Evolutionary conservation across 2,329 filamentous ascomycete species (phyloP).

Genomic region (Ophiostoma ulmi): DNA sequence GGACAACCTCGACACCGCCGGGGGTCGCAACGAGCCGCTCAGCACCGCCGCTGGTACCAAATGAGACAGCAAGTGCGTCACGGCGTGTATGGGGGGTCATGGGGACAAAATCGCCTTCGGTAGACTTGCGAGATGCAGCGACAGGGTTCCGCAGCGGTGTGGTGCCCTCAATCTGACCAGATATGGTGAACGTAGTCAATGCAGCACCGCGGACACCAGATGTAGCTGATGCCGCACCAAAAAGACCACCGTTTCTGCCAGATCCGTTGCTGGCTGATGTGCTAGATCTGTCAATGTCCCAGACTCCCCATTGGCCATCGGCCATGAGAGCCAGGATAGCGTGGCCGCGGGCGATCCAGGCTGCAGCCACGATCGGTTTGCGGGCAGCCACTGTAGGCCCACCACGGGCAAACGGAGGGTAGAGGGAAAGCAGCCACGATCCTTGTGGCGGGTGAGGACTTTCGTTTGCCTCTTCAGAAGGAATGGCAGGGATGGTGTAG

Average conservation of each 20-base stretch:
- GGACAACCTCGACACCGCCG: conserved; percentile 49
- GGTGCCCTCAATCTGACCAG: conserved; percentile 57
- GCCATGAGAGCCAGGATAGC: conserved; percentile 55
- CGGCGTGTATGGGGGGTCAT: conserved; percentile 60
- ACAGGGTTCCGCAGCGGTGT: conserved; percentile 47
- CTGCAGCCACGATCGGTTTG: conserved; percentile 58
- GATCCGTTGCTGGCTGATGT: conserved; percentile 27
- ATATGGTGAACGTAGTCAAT: conserved; percentile 52
- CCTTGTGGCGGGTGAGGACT: conserved; percentile 53
- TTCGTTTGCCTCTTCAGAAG: conserved; percentile 47
- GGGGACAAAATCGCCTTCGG: conserved; percentile 51
- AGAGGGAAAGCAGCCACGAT: conserved; percentile 60
- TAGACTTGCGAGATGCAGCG: conserved; percentile 36
- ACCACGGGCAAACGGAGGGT: conserved; percentile 50
- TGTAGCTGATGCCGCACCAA: conserved; percentile 42
- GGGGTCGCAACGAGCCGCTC: conserved; percentile 49
- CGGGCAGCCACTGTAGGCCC: conserved; percentile 41
- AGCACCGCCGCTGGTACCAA: conserved; percentile 41
- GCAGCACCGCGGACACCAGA: conserved; percentile 54
- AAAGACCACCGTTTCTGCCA: conserved; percentile 33
- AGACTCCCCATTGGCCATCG: conserved; percentile 64
- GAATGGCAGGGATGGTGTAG: conserved; percentile 50
- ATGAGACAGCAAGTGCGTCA: conserved; percentile 45
- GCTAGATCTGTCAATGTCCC: conserved; percentile 58
- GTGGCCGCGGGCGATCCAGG: conserved; percentile 57